Conservation (phyloP, 164 flowering plant species). For the Protea cynaroides region DNA sequence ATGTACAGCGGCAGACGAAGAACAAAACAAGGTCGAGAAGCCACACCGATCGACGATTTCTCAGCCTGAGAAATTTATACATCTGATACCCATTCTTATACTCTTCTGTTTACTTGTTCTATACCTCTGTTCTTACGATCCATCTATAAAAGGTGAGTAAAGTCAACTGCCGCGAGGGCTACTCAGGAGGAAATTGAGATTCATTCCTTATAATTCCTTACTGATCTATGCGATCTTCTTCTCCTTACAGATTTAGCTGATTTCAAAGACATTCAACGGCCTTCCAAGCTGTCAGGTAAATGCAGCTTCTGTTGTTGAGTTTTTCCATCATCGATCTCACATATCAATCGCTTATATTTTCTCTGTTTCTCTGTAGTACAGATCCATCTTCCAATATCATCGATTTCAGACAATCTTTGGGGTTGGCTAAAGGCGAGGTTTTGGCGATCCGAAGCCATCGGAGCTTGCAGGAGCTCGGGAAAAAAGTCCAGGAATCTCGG, state of each 20-base stretch:
- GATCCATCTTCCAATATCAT: conserved; percentile 12
- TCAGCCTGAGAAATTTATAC: conserved; percentile 40
- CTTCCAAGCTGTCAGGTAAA: conserved; percentile 32
- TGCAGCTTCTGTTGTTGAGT: conserved; percentile 13
- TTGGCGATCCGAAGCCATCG: conserved; percentile 36
- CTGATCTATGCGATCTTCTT: background rate
- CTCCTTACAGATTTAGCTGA: conserved; percentile 36
- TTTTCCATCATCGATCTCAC: background rate
- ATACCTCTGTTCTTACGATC: conserved; percentile 58
- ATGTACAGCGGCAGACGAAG: conserved; percentile 7
- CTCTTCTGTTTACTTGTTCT: conserved; percentile 62
- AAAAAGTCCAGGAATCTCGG: conserved; percentile 15
- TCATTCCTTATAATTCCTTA: background rate
- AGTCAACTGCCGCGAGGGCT: background rate
- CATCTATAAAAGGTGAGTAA: conserved; percentile 47
- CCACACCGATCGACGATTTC: conserved; percentile 21
- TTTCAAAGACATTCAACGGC: conserved; percentile 27
- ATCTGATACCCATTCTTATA: conserved; percentile 58
- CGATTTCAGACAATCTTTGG: conserved; percentile 17
- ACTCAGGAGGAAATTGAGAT: background rate
- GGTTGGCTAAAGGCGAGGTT: conserved; percentile 25
- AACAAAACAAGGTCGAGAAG: conserved; percentile 21
- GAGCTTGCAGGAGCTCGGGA: conserved; percentile 31
- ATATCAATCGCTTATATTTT: background rate
- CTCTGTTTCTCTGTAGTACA: background rate